These are phyloP conservation scores for Stemphylium lycopersici DNA, from an alignment of 2,329 filamentous ascomycete genomes.

Conservation along the genomic window DNA sequence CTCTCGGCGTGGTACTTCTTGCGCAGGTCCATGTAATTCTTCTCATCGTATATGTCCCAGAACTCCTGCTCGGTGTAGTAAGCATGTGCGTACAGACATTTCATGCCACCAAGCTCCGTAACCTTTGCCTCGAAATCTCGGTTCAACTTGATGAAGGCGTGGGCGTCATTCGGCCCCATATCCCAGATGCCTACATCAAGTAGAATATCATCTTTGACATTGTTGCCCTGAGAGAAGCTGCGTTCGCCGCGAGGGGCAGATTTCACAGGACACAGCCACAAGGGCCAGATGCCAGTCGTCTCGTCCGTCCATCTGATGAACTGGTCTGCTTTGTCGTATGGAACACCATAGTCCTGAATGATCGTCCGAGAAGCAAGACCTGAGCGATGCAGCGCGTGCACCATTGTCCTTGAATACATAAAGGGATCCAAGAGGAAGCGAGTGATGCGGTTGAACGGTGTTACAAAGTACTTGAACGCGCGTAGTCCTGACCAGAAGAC, in stretches of 20 bases:
- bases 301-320: slow-evolving; percentile 61
- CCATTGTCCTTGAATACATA: slow-evolving; percentile 67
- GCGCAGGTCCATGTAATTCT: slow-evolving; percentile 68
- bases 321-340: slow-evolving; percentile 56
- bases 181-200: slow-evolving; percentile 74
- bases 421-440: slow-evolving; percentile 66
- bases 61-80: slow-evolving; percentile 78
- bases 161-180: slow-evolving; percentile 64
- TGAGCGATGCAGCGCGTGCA: slow-evolving; percentile 66
- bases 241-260: slow-evolving; percentile 29
- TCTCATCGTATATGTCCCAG: slow-evolving; percentile 67
- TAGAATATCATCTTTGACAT: slow-evolving; percentile 37
- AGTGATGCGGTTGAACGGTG: slow-evolving; percentile 65
- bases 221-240: slow-evolving; percentile 40
- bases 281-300: slow-evolving; percentile 59
- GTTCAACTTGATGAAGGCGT: slow-evolving; percentile 71
- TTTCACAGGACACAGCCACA: slow-evolving; percentile 64
- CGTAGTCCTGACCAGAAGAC: slow-evolving; percentile 69
- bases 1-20: slow-evolving; percentile 67
- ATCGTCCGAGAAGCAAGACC: slow-evolving; percentile 63
- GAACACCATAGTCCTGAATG: slow-evolving; percentile 68
- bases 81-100: slow-evolving; percentile 87
- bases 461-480: slow-evolving; percentile 66
- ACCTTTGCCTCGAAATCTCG: slow-evolving; percentile 74
- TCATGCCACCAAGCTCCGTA: slow-evolving; percentile 73